These are phyloP conservation scores for Phaeosphaeria sp. DNA, from an alignment of 2,329 filamentous ascomycete species.

Conservation along the genomic window DNA sequence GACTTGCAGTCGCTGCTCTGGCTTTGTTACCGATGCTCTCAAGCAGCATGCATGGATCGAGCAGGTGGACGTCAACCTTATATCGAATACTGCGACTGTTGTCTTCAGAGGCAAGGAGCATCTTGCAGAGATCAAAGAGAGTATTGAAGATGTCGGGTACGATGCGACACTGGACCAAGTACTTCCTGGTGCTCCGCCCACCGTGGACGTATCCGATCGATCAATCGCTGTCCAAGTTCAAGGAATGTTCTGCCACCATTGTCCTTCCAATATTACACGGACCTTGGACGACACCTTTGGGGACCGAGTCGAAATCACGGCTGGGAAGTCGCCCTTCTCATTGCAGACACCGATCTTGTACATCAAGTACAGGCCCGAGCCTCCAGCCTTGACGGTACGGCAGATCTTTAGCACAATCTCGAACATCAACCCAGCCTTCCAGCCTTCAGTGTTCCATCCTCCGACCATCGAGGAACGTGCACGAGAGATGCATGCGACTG, in stretches of 20 bases:
- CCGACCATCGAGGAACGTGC: slow-evolving; percentile 85
- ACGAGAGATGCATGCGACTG: slow-evolving; percentile 71
- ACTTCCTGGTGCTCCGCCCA: slow-evolving; percentile 17
- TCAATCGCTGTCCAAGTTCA: slow-evolving; percentile 46
- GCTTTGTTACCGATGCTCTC: slow-evolving; percentile 56
- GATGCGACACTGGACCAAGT: slow-evolving; percentile 49
- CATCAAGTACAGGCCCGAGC: slow-evolving; percentile 72
- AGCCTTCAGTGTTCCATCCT: slow-evolving; percentile 75
- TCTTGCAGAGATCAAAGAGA: slow-evolving; percentile 54
- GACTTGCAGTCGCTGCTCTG: slow-evolving; percentile 65
- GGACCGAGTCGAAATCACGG: slow-evolving; percentile 50
- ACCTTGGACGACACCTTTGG: slow-evolving; percentile 61
- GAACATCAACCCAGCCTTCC: slow-evolving; percentile 69
- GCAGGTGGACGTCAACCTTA: slow-evolving; percentile 58
- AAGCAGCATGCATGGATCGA: slow-evolving; percentile 55
- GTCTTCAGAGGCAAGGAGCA: slow-evolving; percentile 58
- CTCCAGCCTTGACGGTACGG: slow-evolving; percentile 76
- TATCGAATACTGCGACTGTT: slow-evolving; percentile 59
- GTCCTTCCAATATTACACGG: slow-evolving; percentile 58
- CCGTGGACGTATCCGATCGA: slow-evolving; percentile 31
- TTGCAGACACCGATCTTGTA: slow-evolving; percentile 69
- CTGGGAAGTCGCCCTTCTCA: slow-evolving; percentile 64
- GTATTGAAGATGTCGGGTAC: slow-evolving; percentile 57
- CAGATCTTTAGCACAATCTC: slow-evolving; percentile 74
- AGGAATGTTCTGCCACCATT: slow-evolving; percentile 57